phyloP scores from a whole-genome alignment of 139 green algal genomes.

The Marvania coccoides region DNA sequence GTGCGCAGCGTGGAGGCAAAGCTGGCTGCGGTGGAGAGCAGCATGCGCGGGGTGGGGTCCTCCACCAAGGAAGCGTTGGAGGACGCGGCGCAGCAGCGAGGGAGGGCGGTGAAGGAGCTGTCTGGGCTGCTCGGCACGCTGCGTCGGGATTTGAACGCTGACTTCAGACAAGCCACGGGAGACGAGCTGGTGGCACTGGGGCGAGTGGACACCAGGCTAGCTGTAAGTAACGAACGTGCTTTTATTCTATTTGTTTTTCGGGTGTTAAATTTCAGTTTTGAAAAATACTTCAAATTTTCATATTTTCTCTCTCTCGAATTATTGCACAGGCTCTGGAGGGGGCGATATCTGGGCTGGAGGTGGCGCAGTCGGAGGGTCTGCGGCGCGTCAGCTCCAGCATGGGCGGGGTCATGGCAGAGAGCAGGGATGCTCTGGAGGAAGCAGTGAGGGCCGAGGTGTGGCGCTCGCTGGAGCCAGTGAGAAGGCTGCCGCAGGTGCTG shows the following conservation, averaged over 20 bases:
- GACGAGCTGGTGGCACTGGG: constrained; percentile 11
- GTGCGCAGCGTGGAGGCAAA: constrained; percentile 33
- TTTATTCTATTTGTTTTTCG: background rate
- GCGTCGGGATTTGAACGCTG: background rate
- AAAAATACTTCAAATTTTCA: too few species aligned
- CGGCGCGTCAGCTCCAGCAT: constrained; percentile 2
- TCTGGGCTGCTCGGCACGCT: background rate
- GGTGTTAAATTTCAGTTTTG: background rate
- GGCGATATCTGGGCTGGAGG: constrained; percentile 13
- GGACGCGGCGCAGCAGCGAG: background rate
- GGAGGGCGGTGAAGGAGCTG: constrained; percentile 1
- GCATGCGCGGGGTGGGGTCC: background rate
- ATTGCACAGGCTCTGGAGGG: constrained; percentile 21
- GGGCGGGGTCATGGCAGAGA: constrained; percentile 4
- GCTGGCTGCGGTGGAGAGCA: constrained; percentile 34
- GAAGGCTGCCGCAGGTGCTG: constrained; percentile 23
- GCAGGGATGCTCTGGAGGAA: constrained; percentile 4
- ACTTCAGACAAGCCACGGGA: background rate
- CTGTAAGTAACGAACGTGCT: background rate
- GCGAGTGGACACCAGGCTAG: constrained; percentile 16
- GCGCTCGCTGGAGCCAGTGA: constrained; percentile 16
- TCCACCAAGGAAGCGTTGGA: constrained; percentile 7
- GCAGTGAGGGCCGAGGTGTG: constrained; percentile 15
- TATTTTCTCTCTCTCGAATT: too few species aligned
- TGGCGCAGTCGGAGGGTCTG: constrained; percentile 6